A percentile compares a stretch with the other conserved stretches of the same genome.
These are phyloP conservation scores for Podaxis sp. DNA, from an alignment of 768 basidiomycete species.

Conservation along the genomic window DNA sequence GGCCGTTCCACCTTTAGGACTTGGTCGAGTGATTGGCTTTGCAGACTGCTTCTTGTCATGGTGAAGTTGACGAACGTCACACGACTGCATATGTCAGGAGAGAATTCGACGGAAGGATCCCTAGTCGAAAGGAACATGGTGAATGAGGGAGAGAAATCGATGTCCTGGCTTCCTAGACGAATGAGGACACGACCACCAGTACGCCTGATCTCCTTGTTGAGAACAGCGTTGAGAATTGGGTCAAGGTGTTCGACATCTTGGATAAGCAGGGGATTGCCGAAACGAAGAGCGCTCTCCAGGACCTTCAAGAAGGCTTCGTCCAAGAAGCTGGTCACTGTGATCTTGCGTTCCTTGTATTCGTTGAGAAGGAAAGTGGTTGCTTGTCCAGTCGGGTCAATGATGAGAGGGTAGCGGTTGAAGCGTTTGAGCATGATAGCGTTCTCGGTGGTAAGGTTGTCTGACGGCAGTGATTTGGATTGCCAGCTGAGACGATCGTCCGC, in stretches of 20 bases:
- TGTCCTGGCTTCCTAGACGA: slow-evolving; percentile 95
- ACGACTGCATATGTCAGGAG: slow-evolving; percentile 97
- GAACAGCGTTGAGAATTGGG: slow-evolving; percentile 94
- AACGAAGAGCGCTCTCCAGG: slow-evolving; percentile 96
- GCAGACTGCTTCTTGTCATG: slow-evolving; percentile 98
- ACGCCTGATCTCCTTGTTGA: slow-evolving; percentile 94
- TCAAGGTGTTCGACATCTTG: slow-evolving; percentile 98
- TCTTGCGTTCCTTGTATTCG: slow-evolving; percentile 94
- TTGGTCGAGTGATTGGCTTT: slow-evolving; percentile 97
- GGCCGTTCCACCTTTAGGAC: slow-evolving; percentile 96
- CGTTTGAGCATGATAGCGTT: slow-evolving; percentile 99
- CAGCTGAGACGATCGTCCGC: slow-evolving; percentile 94
- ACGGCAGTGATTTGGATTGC: slow-evolving; percentile 95
- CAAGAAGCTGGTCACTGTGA: slow-evolving; percentile 97
- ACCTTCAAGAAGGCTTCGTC: slow-evolving; percentile 99
- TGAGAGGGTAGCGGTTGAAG: slow-evolving; percentile 95
- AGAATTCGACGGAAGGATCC: slow-evolving; percentile 96
- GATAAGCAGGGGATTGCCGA: slow-evolving; percentile 95
- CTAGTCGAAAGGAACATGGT: slow-evolving; percentile 98
- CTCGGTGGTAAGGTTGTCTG: slow-evolving; percentile 94
- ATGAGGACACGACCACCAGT: slow-evolving; percentile 98
- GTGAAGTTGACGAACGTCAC: slow-evolving; percentile 97
- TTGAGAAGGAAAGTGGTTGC: slow-evolving; percentile 93
- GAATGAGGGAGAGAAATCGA: slow-evolving; percentile 99
- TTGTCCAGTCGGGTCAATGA: slow-evolving; percentile 98